Conservation (phyloP, 805 yeast species). For the Cyberlindnera lachancei region DNA sequence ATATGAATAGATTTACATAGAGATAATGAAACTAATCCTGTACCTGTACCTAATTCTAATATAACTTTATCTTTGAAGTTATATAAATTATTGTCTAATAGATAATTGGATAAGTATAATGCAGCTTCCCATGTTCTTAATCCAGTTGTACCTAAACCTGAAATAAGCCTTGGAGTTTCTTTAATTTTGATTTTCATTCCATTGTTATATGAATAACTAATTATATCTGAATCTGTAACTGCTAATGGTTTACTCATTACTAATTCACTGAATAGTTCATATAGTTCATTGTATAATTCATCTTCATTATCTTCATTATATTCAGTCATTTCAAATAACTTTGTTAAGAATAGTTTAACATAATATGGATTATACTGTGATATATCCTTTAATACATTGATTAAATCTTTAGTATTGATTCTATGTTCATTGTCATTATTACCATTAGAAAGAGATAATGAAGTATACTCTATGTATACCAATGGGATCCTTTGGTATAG, state of each 20-base stretch:
- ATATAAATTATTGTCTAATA: conserved; percentile 21
- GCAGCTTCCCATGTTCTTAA: conserved; percentile 94
- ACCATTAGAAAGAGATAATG: no score
- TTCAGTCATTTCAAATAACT: conserved; percentile 28
- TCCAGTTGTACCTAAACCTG: conserved; percentile 83
- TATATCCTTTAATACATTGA: conserved; percentile 15
- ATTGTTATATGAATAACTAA: conserved; percentile 23
- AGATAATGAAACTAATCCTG: conserved; percentile 66
- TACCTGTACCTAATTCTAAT: conserved; percentile 83
- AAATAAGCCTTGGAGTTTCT: conserved; percentile 58
- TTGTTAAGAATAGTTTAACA: conserved; percentile 35
- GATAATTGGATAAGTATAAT: conserved; percentile 48
- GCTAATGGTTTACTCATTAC: conserved; percentile 20
- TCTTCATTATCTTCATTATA: conserved; percentile 31
- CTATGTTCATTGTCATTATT: conserved; percentile 7
- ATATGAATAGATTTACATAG: conserved; percentile 8
- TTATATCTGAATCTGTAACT: conserved; percentile 24
- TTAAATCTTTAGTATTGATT: conserved; percentile 12
- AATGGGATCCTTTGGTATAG: conserved; percentile 20
- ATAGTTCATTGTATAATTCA: no score
- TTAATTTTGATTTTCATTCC: conserved; percentile 28
- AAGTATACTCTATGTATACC: no score
- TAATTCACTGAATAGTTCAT: conserved; percentile 25
- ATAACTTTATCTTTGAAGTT: conserved; percentile 25
- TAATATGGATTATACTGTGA: conserved; percentile 42